phyloP scores from a whole-genome alignment of 768 basidiomycete genomes.

The Russula foetens region DNA sequence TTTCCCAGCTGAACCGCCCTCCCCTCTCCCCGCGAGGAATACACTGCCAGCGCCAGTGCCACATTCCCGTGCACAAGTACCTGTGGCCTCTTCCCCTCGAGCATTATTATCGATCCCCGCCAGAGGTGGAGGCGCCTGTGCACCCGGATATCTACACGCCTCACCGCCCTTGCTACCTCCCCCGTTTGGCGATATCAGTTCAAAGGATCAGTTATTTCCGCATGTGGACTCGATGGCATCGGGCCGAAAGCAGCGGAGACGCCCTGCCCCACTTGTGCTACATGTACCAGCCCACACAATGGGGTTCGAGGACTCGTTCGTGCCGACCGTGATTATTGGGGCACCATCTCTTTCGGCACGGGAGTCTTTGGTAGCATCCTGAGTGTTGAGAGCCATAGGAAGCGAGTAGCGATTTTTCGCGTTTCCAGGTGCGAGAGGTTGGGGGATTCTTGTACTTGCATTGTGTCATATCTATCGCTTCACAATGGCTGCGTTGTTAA shows the following conservation, averaged over 20 bases:
- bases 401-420: background rate
- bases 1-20: background rate
- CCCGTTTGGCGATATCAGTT: background rate
- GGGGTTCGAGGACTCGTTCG: constrained; percentile 13
- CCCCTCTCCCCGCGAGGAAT: background rate
- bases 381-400: background rate
- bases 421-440: background rate
- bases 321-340: background rate
- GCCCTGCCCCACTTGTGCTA: background rate
- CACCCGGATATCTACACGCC: background rate
- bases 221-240: background rate
- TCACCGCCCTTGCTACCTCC: background rate
- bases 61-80: background rate
- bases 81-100: background rate
- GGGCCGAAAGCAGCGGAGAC: background rate
- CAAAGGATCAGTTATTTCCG: background rate
- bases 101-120: constrained; percentile 15
- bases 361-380: background rate
- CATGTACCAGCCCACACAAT: background rate
- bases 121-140: background rate
- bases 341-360: background rate
- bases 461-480: background rate
- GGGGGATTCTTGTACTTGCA: background rate
- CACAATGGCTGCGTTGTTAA: no score
- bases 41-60: background rate